Evolutionary conservation across 2,329 filamentous ascomycete genomes (phyloP).

Genomic region (Emergomyces pasteurianus): DNA sequence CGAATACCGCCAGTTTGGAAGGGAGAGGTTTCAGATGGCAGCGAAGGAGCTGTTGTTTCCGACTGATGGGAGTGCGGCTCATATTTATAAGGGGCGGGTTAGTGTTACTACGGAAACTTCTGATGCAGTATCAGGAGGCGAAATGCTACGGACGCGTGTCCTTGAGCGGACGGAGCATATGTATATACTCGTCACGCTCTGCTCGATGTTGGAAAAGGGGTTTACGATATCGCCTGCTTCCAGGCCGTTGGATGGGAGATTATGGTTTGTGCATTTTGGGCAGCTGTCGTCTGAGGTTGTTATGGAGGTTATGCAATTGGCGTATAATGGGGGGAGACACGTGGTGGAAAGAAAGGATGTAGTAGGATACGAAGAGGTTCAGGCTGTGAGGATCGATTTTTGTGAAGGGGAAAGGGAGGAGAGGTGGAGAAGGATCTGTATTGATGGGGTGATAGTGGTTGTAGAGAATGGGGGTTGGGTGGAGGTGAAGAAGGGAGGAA

Average conservation of each 20-base stretch:
- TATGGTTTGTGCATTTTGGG: conserved; percentile 66
- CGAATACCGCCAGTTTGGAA: conserved; percentile 65
- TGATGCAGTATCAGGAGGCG: conserved; percentile 7
- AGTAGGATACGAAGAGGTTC: conserved; percentile 61
- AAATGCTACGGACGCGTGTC: conserved; percentile 15
- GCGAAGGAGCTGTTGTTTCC: conserved; percentile 62
- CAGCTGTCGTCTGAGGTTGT: conserved; percentile 51
- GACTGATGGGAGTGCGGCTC: conserved; percentile 39
- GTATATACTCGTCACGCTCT: conserved; percentile 65
- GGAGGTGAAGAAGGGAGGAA: conserved; percentile 37
- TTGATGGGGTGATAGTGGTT: conserved; percentile 81
- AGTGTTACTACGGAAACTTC: conserved; percentile 25
- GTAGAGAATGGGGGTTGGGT: conserved; percentile 61
- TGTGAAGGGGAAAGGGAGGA: conserved; percentile 47
- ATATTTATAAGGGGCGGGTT: conserved; percentile 46
- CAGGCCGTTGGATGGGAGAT: conserved; percentile 54
- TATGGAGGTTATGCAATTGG: conserved; percentile 63
- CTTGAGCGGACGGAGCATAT: conserved; percentile 45
- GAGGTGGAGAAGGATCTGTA: conserved; percentile 72
- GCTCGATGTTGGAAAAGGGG: conserved; percentile 68
- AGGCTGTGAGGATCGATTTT: conserved; percentile 49
- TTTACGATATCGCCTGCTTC: conserved; percentile 72
- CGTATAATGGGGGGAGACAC: conserved; percentile 47
- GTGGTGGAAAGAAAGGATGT: conserved; percentile 44
- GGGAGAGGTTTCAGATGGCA: conserved; percentile 71